Conservation (phyloP, 1,139 yeast species). For the Hansenula lynferdii region DNA sequence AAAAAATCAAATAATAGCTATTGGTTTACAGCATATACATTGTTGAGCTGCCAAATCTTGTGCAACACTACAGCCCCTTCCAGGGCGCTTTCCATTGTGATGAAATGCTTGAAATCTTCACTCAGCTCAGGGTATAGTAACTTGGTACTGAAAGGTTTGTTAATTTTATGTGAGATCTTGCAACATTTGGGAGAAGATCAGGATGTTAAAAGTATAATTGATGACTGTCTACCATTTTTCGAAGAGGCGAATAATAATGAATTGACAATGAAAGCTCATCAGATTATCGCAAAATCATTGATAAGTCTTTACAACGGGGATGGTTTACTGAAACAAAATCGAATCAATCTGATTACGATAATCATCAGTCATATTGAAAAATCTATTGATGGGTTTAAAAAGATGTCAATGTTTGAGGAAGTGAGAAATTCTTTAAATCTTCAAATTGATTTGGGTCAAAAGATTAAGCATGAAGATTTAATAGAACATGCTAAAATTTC, state of each 20-base stretch:
- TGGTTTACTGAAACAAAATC: conserved; percentile 3
- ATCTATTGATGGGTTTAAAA: conserved; percentile 41
- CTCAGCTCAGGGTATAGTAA: conserved; percentile 36
- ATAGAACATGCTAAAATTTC: conserved; percentile 32
- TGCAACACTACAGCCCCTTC: conserved; percentile 33
- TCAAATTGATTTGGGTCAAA: conserved; percentile 24
- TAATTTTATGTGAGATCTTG: conserved; percentile 35
- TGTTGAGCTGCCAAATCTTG: conserved; percentile 40
- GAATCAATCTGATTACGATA: conserved; percentile 9
- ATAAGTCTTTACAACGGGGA: conserved; percentile 11
- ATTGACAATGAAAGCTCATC: conserved; percentile 34
- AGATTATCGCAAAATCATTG: conserved; percentile 30
- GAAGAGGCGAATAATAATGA: conserved; percentile 32
- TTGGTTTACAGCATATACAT: conserved; percentile 38
- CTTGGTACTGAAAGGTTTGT: conserved; percentile 36
- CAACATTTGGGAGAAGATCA: conserved; percentile 30
- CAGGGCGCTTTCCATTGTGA: conserved; percentile 37
- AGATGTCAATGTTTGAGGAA: conserved; percentile 30
- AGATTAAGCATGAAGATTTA: conserved; percentile 27
- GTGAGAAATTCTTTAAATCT: conserved; percentile 28
- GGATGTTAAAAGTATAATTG: conserved; percentile 36
- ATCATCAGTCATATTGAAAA: conserved; percentile 35
- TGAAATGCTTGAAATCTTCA: conserved; percentile 41
- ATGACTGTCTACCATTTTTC: conserved; percentile 36
- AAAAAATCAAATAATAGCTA: conserved; percentile 30